These are phyloP conservation scores for Calocybe gambosa DNA, from an alignment of 1,284 basidiomycete species.

Conservation along the genomic window DNA sequence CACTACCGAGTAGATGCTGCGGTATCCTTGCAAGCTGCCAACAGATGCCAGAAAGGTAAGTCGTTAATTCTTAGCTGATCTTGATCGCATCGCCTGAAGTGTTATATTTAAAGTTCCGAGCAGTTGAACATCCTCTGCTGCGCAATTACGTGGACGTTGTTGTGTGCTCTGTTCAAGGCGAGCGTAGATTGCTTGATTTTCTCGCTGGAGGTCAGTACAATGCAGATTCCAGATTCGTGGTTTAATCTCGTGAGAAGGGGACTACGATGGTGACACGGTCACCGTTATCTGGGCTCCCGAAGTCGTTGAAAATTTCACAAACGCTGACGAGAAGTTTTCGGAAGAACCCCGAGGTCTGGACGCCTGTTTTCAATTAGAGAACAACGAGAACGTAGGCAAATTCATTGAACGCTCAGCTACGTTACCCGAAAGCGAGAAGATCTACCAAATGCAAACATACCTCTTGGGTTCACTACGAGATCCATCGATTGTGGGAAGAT, in stretches of 20 bases:
- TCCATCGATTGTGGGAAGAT: conserved; percentile 43
- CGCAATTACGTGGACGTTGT: conserved; percentile 41
- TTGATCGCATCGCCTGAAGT: neutral
- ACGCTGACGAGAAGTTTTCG: conserved; percentile 41
- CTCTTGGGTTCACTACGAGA: conserved; percentile 44
- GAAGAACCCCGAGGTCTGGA: conserved; percentile 37
- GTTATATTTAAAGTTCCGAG: conserved; percentile 30
- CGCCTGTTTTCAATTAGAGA: conserved; percentile 32
- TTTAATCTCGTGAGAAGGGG: conserved; percentile 26
- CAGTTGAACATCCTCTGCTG: conserved; percentile 39
- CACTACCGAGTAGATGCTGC: conserved; percentile 26
- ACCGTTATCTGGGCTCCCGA: conserved; percentile 38
- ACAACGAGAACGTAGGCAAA: conserved; percentile 36
- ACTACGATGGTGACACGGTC: conserved; percentile 48
- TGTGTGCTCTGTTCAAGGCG: conserved; percentile 40
- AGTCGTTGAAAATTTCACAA: conserved; percentile 45
- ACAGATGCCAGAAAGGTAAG: conserved; percentile 50
- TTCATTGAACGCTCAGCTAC: conserved; percentile 27
- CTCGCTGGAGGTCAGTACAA: conserved; percentile 39
- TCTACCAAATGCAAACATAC: conserved; percentile 37
- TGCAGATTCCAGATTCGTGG: conserved; percentile 4
- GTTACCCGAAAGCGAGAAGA: conserved; percentile 18
- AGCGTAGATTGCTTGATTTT: conserved; percentile 39
- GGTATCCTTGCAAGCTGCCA: conserved; percentile 50
- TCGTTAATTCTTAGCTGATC: too few species aligned